Base-by-base conservation (phyloP, 164 flowering plant species). In the Magnolia kwangsiensis region DNA sequence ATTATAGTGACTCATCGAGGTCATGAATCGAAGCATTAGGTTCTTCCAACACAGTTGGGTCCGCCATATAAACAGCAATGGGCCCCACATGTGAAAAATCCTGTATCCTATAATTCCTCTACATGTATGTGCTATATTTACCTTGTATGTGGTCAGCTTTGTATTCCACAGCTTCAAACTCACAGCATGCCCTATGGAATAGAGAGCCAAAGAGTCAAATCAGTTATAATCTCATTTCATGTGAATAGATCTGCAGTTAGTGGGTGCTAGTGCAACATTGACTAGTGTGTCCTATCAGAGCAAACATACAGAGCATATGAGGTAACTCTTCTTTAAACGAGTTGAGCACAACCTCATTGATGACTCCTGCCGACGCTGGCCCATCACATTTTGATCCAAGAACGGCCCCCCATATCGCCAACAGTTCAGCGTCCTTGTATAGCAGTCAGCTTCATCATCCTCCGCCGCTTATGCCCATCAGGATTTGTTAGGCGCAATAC, bases 401-500 rank as follows among this genome's bases (percentile, higher is more conserved):
- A 63, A 37, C 24, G 23, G 50, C 67, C 51, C 21, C 23, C 11
- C 24, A 49, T 27, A 50, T 49, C 50, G 37, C 6, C 61, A 74
- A 50, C 66, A 27, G 31, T 29, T 24, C 51, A 64, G 72, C 58
- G 75, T n/a, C 69, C 81, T 58, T 75, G 71, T 50, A 76, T 67
- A 59, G 81, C 71, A 58, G 80, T 49, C 13, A 76, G 84, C 85
- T 86, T 83, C 79, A 29, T 13, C 37, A 64, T 80, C 80, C 74
- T 83, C 72, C 78, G 83, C 23, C 82, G 69, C 82, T 85, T 89
- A 20, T 55, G 72, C 51, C 81, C 80, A 74, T 75, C 79, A 27
- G 63, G 45, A 66, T 71, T 81, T 14, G n/a, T 9, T 27, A 61
- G 55, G 49, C 81, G 74, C 51, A 79, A 18, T 55, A 64, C 69